phyloP scores from a whole-genome alignment of 768 basidiomycete species.

The Lentinula raphanica region DNA sequence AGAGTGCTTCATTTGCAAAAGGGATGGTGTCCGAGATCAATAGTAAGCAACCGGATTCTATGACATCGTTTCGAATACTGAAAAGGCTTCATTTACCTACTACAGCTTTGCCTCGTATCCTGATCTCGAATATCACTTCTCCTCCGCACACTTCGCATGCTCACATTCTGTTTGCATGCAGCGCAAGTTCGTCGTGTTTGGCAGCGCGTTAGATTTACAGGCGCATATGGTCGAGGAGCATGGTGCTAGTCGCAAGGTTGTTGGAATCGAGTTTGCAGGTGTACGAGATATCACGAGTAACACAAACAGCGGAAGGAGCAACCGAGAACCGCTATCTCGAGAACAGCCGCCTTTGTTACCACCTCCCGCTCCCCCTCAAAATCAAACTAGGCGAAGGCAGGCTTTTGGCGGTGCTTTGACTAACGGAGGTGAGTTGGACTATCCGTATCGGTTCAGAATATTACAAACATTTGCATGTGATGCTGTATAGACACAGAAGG shows the following conservation, averaged over 20 bases:
- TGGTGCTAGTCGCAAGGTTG: conserved; percentile 61
- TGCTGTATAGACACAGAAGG: not conserved
- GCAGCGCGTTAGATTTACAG: conserved; percentile 79
- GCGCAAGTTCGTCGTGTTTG: conserved; percentile 94
- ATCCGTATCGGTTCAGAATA: not conserved
- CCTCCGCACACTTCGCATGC: conserved; percentile 74
- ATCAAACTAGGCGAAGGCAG: not conserved
- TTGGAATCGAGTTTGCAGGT: conserved; percentile 37
- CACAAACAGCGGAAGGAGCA: conserved; percentile 41
- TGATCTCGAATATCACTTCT: conserved; percentile 69
- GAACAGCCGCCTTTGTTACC: conserved; percentile 23
- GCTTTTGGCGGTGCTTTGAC: conserved; percentile 4
- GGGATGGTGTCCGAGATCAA: conserved; percentile 71
- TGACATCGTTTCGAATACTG: conserved; percentile 53
- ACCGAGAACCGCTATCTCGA: conserved; percentile 22
- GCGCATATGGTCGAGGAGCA: conserved; percentile 89
- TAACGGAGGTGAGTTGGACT: not conserved
- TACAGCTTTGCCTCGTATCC: not conserved
- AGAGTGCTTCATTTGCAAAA: conserved; percentile 93
- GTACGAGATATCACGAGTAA: conserved; percentile 36
- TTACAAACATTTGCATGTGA: not conserved
- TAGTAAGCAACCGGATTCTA: conserved; percentile 53
- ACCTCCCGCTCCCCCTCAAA: conserved; percentile 31
- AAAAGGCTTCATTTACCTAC: conserved; percentile 59
- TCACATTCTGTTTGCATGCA: conserved; percentile 65